Evolutionary conservation across 2,329 filamentous ascomycete genomes (phyloP), one percentile per base, ranked within the genome.

Genomic region (Aspergillus sp.): DNA sequence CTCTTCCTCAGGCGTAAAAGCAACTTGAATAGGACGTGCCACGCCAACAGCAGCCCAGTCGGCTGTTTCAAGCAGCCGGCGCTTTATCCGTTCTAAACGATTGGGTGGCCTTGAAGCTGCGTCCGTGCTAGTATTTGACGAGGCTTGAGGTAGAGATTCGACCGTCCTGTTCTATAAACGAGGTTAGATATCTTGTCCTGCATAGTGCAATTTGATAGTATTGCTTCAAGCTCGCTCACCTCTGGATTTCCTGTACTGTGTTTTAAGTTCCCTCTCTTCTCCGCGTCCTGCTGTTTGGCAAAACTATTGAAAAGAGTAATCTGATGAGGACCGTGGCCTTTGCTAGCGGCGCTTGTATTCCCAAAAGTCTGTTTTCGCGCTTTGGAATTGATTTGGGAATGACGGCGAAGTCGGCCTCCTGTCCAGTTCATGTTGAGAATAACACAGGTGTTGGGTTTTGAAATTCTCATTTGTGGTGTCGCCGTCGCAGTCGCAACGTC

Each of bases 371-470:
- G 68, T 65, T 74, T 63, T 72, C 69, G 33, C 57, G 56, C 47
- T 66, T 69, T 53, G 64, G 67, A 58, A 39, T 64, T 72, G 56
- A 65, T 66, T 52, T 67, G 70, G 12, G 74, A 74, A 62, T 77
- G 71, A 39, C 76, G 75, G 50, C 72, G 71, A 23, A 79, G 66
- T 53, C 72, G 72, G 33, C 77, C 76, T 55, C 76, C 76, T 23
- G 73, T 78, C 77, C 77, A 79, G 55, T 79, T 79, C 77, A 79
- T 79, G 7, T 14, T 50, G 25, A 11, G 5, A 37, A 23, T 31
- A 31, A n/a, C 40, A 43, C 40, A 9, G 7, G 14, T n/a, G 12
- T 21, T 21, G 21, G 14, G 15, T 14, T 15, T 25, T 21, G 9
- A 9, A 23, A 52, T 17, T 17, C n/a, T 23, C 9, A 35, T 17